Percentiles rank a stretch among this genome's conserved stretches.
These are phyloP conservation scores for Cornus florida DNA, from an alignment of 148 eudicot species.

Conservation along the genomic window DNA sequence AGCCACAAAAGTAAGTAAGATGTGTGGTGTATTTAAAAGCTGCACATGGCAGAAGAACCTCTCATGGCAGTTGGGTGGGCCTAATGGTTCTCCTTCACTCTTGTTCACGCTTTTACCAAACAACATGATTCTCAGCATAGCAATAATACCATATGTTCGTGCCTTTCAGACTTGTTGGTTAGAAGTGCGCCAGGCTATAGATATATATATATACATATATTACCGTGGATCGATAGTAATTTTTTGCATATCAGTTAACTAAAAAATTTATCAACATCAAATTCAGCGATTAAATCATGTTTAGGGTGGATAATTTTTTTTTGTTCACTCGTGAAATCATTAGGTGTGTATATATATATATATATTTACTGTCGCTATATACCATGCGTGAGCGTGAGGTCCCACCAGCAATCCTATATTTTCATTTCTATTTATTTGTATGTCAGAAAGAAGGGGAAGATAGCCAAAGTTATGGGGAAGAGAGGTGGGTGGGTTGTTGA, in stretches of 20 bases:
- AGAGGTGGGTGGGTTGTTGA: background rate
- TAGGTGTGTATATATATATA: too few species aligned
- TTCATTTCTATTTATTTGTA: background rate
- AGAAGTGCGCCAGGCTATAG: too few species aligned
- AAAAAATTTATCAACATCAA: too few species aligned
- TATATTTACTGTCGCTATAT: too few species aligned
- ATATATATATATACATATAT: too few species aligned
- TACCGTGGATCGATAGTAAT: too few species aligned
- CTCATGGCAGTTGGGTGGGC: background rate
- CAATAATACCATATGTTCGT: background rate
- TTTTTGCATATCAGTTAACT: too few species aligned
- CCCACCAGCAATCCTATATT: background rate
- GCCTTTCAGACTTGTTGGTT: too few species aligned
- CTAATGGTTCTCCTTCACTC: background rate
- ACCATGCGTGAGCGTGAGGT: background rate
- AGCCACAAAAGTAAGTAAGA: background rate
- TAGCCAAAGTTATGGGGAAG: background rate
- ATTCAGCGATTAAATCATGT: too few species aligned
- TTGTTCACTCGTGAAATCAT: too few species aligned
- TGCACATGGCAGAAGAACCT: background rate
- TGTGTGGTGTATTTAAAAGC: background rate
- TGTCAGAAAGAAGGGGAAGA: background rate
- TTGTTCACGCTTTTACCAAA: constrained; percentile 11
- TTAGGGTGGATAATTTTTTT: too few species aligned
- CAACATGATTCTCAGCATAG: background rate